Base-by-base conservation (phyloP, 1,284 basidiomycete genomes). In the Irpex lacteus region DNA sequence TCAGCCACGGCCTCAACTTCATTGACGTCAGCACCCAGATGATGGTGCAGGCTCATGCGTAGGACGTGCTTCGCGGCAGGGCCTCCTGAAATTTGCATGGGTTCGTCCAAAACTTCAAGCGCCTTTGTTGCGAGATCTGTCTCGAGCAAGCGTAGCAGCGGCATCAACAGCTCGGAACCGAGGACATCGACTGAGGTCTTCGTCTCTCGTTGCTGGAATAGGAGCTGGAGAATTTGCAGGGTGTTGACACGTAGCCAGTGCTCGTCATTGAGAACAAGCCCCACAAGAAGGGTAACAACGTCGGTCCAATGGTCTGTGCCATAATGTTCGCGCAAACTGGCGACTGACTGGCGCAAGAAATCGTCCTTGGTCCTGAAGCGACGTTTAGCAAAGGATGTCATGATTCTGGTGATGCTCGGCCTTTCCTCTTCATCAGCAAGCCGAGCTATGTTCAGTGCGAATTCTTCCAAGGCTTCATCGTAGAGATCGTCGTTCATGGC, bases 311-410 rank as follows among this genome's bases (percentile, higher is more conserved):
- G 83, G 70, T 85, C 87, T 59, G 74, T 71, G 21, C 85, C 86
- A 78, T 91, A 96, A 71, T 94, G 87, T 71, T 96, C 94, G 36
- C 94, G 87, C 52, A 98, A 82, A 68, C 92, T 90, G 2, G 87
- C 82, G 18, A 95, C 89, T 0, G 95, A 95, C 73, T 98, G 95
- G 2, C 95, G 88, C 64, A 97, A 84, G 75, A 98, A 95, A 75
- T 98, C 96, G 63, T 98, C 96, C 73, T 92, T 92, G 1, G 95
- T 95, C 53, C 96, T 84, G 82, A 98, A 98, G 54, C 94, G 91
- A 21, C 84, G 82, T 75, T 93, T 94, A 50, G 93, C 88, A 68
- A 97, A 96, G 5, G 94, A 96, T 1, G 84, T 90, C 85, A 97
- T 92, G 69, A 98, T 91, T 38, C 94, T 90, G 64, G 87, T 82